Evolutionary conservation across 345 rosid species (phyloP).

Genomic region (Passiflora organensis): DNA sequence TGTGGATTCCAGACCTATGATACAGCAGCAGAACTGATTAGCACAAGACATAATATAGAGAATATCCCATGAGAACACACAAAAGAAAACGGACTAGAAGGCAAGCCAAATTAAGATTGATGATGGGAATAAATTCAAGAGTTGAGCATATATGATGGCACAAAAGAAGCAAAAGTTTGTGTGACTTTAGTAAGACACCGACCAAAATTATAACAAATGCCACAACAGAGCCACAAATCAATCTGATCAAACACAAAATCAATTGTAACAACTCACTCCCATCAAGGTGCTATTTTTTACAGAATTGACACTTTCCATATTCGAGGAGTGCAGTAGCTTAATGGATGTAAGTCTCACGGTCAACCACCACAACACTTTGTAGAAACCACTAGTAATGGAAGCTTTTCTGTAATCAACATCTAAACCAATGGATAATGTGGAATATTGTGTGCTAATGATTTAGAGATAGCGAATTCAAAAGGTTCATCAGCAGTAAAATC

Average conservation of each 20-base stretch:
- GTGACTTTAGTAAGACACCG: too few species aligned
- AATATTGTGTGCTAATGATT: not conserved
- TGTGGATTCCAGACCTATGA: constrained; percentile 66
- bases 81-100: constrained; percentile 4
- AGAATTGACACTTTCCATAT: too few species aligned
- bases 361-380: not conserved
- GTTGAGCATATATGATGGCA: not conserved
- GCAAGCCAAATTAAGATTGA: too few species aligned
- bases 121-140: not conserved
- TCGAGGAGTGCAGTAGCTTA: not conserved
- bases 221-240: too few species aligned
- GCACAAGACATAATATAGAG: not conserved
- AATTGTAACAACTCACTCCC: too few species aligned
- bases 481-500: not conserved
- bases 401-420: not conserved
- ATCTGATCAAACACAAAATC: too few species aligned
- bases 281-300: too few species aligned
- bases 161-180: not conserved
- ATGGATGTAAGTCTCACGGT: not conserved
- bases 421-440: not conserved
- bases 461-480: constrained; percentile 6
- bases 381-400: not conserved
- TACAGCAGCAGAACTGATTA: not conserved
- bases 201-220: too few species aligned
- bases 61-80: constrained; percentile 1